Conservation (phyloP, 805 yeast species). For the Myxozyma kluyveri region DNA sequence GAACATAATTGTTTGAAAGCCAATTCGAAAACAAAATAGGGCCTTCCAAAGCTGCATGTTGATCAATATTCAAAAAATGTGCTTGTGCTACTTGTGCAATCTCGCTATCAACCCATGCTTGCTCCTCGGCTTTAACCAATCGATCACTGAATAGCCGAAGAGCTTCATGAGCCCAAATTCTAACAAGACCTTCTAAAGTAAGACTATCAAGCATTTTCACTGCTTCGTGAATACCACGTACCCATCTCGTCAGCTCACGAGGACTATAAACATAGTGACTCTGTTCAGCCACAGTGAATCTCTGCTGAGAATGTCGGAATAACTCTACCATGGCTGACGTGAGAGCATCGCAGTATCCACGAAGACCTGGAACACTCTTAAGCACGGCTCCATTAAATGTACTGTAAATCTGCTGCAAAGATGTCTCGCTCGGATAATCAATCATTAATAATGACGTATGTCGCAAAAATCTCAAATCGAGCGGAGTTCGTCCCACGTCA, state of each 20-base stretch:
- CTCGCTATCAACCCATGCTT: constrained; percentile 48
- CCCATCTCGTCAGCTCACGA: constrained; percentile 87
- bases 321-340: constrained; percentile 67
- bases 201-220: constrained; percentile 41
- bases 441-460: constrained; percentile 66
- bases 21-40: constrained; percentile 74
- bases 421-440: constrained; percentile 67
- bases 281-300: constrained; percentile 43
- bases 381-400: constrained; percentile 57
- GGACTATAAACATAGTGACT: constrained; percentile 80
- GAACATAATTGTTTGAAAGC: constrained; percentile 61
- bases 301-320: constrained; percentile 47
- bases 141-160: constrained; percentile 75
- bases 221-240: constrained; percentile 65
- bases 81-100: constrained; percentile 37
- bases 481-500: constrained; percentile 65
- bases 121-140: constrained; percentile 49
- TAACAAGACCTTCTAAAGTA: constrained; percentile 47
- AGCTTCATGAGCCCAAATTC: constrained; percentile 81
- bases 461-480: constrained; percentile 63
- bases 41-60: constrained; percentile 38
- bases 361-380: constrained; percentile 57
- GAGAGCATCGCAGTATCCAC: constrained; percentile 52
- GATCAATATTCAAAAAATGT: constrained; percentile 50
- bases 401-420: constrained; percentile 66